phyloP scores from a whole-genome alignment of 768 basidiomycete species.

The Rhizopogon sp. region DNA sequence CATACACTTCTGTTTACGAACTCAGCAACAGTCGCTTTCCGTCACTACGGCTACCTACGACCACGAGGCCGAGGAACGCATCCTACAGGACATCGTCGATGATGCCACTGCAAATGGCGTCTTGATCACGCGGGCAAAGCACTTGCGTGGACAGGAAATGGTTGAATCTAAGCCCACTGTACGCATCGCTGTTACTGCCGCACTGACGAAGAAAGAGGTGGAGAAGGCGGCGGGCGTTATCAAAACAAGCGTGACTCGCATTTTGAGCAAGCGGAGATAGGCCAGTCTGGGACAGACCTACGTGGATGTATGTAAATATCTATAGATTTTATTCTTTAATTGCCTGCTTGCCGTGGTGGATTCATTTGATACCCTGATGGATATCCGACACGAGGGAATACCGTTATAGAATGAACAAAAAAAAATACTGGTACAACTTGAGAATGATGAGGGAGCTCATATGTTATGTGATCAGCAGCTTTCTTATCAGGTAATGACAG shows the following conservation, averaged over 20 bases:
- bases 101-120: conserved; percentile 79
- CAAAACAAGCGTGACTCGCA: conserved; percentile 70
- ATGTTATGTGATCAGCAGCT: no score
- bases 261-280: conserved; percentile 57
- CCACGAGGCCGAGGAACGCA: conserved; percentile 63
- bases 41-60: conserved; percentile 35
- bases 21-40: conserved; percentile 17
- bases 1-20: conserved; percentile 74
- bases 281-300: not conserved
- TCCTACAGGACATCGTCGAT: conserved; percentile 92
- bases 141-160: conserved; percentile 79
- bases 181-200: conserved; percentile 74
- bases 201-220: conserved; percentile 81
- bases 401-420: not conserved
- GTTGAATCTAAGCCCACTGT: conserved; percentile 80
- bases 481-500: not conserved
- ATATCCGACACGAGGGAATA: not conserved
- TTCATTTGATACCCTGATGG: not conserved
- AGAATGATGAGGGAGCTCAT: not conserved
- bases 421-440: not conserved
- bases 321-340: conserved; percentile 18
- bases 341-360: not conserved
- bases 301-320: conserved; percentile 24
- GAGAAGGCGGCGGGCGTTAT: conserved; percentile 82
- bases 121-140: conserved; percentile 78